These are phyloP conservation scores for Diplogelasinospora grovesii DNA, from an alignment of 495 filamentous ascomycete genomes.

Conservation along the genomic window DNA sequence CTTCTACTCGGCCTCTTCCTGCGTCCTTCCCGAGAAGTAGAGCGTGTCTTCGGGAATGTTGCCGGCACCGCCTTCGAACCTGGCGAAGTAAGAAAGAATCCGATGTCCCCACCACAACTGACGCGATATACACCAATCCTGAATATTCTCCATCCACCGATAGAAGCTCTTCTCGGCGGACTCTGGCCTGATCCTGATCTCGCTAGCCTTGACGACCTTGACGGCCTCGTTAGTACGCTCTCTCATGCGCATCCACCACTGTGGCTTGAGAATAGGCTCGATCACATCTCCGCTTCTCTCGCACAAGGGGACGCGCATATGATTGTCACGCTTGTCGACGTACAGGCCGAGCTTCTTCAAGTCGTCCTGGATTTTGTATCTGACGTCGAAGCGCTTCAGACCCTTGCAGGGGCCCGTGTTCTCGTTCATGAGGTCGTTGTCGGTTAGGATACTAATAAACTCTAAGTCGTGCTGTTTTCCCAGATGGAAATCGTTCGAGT, in stretches of 20 bases:
- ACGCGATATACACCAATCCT: slow-evolving; percentile 73
- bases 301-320: slow-evolving; percentile 57
- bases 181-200: slow-evolving; percentile 61
- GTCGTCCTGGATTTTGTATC: slow-evolving; percentile 58
- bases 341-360: slow-evolving; percentile 60
- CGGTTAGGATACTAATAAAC: slow-evolving; percentile 50
- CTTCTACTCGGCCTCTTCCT: slow-evolving; percentile 55
- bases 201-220: slow-evolving; percentile 54
- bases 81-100: slow-evolving; percentile 59
- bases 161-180: slow-evolving; percentile 60
- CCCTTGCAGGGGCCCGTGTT: slow-evolving; percentile 47
- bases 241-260: slow-evolving; percentile 68
- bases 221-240: slow-evolving; percentile 25
- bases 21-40: slow-evolving; percentile 59
- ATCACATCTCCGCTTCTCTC: slow-evolving; percentile 63
- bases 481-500: slow-evolving; percentile 58
- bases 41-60: slow-evolving; percentile 31
- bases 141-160: slow-evolving; percentile 62
- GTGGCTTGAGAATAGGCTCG: slow-evolving; percentile 68
- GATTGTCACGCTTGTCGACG: slow-evolving; percentile 64
- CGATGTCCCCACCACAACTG: slow-evolving; percentile 82
- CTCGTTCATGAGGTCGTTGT: slow-evolving; percentile 45
- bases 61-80: slow-evolving; percentile 52
- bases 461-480: slow-evolving; percentile 50
- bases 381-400: slow-evolving; percentile 65